Conservation (phyloP, 805 yeast genomes). For the Millerago galiae region DNA sequence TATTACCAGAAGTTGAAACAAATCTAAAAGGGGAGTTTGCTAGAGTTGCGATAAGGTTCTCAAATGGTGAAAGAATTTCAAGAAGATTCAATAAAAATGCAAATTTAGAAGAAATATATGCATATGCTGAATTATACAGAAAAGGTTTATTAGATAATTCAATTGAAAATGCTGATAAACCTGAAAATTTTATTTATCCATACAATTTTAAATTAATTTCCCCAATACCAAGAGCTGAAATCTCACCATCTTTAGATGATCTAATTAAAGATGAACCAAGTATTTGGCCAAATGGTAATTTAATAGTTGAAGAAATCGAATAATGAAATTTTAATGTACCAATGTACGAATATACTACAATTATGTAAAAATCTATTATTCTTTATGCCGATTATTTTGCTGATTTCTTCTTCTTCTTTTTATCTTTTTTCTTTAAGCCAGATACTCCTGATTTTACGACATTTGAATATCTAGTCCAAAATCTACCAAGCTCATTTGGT, state of each 20-base stretch:
- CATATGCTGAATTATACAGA: slow-evolving; percentile 53
- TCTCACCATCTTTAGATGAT: slow-evolving; percentile 26
- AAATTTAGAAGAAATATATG: slow-evolving; percentile 58
- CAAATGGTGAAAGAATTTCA: slow-evolving; percentile 53
- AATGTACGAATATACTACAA: not conserved
- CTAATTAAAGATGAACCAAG: slow-evolving; percentile 36
- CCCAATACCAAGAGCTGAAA: slow-evolving; percentile 49
- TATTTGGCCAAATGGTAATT: slow-evolving; percentile 60
- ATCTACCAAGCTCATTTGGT: slow-evolving; percentile 51
- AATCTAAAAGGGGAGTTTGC: slow-evolving; percentile 32
- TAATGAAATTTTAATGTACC: not conserved
- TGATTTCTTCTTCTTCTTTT: slow-evolving; percentile 56
- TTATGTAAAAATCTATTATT: not conserved
- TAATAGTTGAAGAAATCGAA: slow-evolving; percentile 40
- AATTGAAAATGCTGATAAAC: slow-evolving; percentile 24
- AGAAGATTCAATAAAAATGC: slow-evolving; percentile 40
- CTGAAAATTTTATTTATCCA: slow-evolving; percentile 36
- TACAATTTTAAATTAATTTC: slow-evolving; percentile 46
- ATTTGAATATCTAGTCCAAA: slow-evolving; percentile 73
- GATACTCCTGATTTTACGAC: slow-evolving; percentile 63
- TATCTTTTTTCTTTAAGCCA: slow-evolving; percentile 79
- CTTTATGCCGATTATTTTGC: slow-evolving; percentile 19
- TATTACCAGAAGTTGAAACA: slow-evolving; percentile 27
- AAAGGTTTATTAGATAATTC: slow-evolving; percentile 22
- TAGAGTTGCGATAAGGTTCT: slow-evolving; percentile 64